Conservation (phyloP, 2,329 filamentous ascomycete species). For the Atkinsonella texensis region DNA sequence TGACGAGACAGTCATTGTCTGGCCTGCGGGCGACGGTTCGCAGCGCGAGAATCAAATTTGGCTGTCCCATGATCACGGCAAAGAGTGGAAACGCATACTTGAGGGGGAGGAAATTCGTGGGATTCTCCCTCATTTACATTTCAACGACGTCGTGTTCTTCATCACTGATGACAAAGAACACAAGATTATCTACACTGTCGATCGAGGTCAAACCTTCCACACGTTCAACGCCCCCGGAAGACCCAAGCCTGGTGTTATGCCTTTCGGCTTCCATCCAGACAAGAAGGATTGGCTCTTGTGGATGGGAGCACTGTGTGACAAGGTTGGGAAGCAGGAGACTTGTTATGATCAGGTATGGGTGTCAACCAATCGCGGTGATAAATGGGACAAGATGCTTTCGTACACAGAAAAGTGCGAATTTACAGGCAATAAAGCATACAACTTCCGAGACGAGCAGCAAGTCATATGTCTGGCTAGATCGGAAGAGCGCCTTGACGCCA, state of each 20-base stretch:
- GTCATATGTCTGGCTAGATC: constrained; percentile 46
- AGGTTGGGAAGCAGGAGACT: constrained; percentile 30
- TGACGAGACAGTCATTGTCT: constrained; percentile 61
- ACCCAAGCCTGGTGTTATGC: constrained; percentile 23
- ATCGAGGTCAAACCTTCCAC: constrained; percentile 64
- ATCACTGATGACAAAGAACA: constrained; percentile 47
- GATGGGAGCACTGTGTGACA: constrained; percentile 63
- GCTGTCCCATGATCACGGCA: constrained; percentile 77
- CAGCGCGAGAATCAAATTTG: constrained; percentile 46
- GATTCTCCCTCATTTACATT: constrained; percentile 68
- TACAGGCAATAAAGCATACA: constrained; percentile 52
- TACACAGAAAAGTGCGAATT: constrained; percentile 80
- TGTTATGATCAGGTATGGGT: constrained; percentile 68
- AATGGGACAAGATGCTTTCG: constrained; percentile 63
- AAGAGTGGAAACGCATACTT: constrained; percentile 64
- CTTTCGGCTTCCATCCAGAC: constrained; percentile 70
- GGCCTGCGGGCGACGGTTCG: constrained; percentile 28
- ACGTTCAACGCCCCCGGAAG: constrained; percentile 58
- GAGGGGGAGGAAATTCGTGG: constrained; percentile 55
- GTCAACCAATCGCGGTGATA: constrained; percentile 66
- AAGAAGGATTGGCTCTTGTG: constrained; percentile 87
- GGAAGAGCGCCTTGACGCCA: constrained; percentile 47
- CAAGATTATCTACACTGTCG: constrained; percentile 64
- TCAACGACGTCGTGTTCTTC: constrained; percentile 80
- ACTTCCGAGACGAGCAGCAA: constrained; percentile 38